Conservation (phyloP, 192 early-diverging fungal genomes). For the Backusella macrospora region DNA sequence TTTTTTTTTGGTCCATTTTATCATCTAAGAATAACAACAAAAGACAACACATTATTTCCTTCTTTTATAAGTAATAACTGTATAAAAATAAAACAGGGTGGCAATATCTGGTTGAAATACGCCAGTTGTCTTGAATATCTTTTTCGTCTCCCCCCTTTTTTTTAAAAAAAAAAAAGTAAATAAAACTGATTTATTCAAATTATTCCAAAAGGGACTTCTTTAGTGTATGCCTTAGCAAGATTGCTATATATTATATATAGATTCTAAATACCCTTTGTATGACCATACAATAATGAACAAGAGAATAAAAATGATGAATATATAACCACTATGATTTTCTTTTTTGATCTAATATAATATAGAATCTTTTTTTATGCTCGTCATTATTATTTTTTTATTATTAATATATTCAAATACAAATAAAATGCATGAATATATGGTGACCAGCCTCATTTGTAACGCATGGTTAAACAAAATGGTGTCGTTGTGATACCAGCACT, state of each 20-base stretch:
- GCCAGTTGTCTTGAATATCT: constrained; percentile 3
- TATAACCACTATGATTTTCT: not conserved
- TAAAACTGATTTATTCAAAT: too few species aligned
- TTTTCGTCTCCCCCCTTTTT: not conserved
- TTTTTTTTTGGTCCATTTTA: too few species aligned
- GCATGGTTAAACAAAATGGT: not conserved
- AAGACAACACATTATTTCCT: not conserved
- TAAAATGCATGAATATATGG: too few species aligned
- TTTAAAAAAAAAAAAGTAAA: not conserved
- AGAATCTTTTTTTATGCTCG: too few species aligned
- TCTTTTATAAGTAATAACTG: too few species aligned
- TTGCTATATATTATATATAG: too few species aligned
- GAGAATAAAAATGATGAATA: too few species aligned
- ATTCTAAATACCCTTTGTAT: too few species aligned
- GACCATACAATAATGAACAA: too few species aligned
- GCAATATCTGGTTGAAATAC: not conserved
- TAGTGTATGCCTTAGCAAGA: not conserved
- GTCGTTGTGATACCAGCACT: too few species aligned
- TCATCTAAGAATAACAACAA: not conserved
- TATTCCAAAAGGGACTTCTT: not conserved
- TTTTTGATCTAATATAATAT: not conserved
- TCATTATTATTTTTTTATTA: too few species aligned
- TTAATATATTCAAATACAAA: too few species aligned
- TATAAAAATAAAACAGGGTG: not conserved
- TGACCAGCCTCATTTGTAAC: not conserved